phyloP scores from a whole-genome alignment of 2,329 filamentous ascomycete genomes.

The Cladophialophora yegresii region DNA sequence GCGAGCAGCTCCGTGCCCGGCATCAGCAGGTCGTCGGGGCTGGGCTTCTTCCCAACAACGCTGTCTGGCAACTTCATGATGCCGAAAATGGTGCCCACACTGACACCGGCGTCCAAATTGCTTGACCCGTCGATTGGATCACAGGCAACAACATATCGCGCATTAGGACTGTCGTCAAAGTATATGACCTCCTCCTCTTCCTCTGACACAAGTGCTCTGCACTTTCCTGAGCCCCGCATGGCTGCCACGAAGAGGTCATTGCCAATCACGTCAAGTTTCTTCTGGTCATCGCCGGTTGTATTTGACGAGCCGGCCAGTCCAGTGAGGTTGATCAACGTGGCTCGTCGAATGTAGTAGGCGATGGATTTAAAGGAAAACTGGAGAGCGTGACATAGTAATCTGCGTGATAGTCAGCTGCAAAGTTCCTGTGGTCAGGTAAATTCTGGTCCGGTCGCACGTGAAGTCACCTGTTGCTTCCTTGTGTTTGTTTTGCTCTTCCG shows the following conservation, averaged over 20 bases:
- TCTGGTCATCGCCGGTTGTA: slow-evolving; percentile 95
- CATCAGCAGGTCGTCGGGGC: slow-evolving; percentile 72
- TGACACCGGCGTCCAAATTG: slow-evolving; percentile 96
- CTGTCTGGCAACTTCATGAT: slow-evolving; percentile 85
- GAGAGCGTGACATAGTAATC: slow-evolving; percentile 91
- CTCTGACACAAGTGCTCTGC: slow-evolving; percentile 91
- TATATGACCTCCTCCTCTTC: slow-evolving; percentile 92
- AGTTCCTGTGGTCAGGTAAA: background rate
- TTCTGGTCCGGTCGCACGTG: slow-evolving; percentile 67
- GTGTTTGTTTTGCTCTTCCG: slow-evolving; percentile 91
- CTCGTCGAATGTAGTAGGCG: slow-evolving; percentile 97
- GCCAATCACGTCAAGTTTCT: slow-evolving; percentile 98
- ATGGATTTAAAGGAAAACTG: slow-evolving; percentile 99
- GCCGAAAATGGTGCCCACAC: slow-evolving; percentile 86
- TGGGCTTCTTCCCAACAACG: slow-evolving; percentile 58
- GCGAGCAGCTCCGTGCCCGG: slow-evolving; percentile 90
- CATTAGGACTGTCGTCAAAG: slow-evolving; percentile 72
- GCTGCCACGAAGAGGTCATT: slow-evolving; percentile 96
- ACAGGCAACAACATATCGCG: slow-evolving; percentile 91
- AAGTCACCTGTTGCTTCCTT: slow-evolving; percentile 97
- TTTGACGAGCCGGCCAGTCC: slow-evolving; percentile 94
- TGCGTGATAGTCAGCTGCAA: slow-evolving; percentile 44
- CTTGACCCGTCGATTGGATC: slow-evolving; percentile 98
- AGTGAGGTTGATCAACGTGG: slow-evolving; percentile 90
- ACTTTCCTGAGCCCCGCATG: slow-evolving; percentile 90